Evolutionary conservation across 2,329 filamentous ascomycete species (phyloP).

Genomic region (Diaporthe sp.): DNA sequence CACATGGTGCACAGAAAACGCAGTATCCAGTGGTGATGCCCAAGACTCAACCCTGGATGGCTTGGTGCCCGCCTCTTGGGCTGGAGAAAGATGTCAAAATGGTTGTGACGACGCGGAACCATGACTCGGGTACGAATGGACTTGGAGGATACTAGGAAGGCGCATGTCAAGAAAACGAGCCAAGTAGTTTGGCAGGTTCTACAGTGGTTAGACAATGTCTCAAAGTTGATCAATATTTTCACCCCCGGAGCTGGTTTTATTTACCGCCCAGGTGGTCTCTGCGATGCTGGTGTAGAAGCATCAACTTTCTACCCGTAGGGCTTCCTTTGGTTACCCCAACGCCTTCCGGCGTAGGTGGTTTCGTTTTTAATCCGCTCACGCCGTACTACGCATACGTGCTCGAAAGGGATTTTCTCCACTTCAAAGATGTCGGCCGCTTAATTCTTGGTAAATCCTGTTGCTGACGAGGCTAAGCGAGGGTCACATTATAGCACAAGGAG

Average conservation of each 20-base stretch:
- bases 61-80: background rate
- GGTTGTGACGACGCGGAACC: background rate
- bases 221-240: too few relatives aligned
- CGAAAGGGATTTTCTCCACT: background rate
- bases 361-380: too few relatives aligned
- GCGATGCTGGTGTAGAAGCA: too few relatives aligned
- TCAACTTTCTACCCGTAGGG: too few relatives aligned
- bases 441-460: background rate
- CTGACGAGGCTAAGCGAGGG: background rate
- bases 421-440: background rate
- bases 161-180: too few relatives aligned
- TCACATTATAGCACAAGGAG: background rate
- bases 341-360: too few relatives aligned
- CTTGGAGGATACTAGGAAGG: background rate
- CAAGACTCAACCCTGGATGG: background rate
- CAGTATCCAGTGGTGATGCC: background rate
- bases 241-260: too few relatives aligned
- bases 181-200: too few relatives aligned
- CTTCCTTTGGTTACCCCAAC: too few relatives aligned
- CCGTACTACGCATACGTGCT: too few relatives aligned
- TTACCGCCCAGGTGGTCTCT: too few relatives aligned
- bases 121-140: background rate
- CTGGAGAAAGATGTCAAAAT: background rate
- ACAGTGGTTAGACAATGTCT: too few relatives aligned
- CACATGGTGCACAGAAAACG: rapidly evolving